Evolutionary conservation across 78 protist species (phyloP).

Genomic region (Tieghemostelium lacteum): DNA sequence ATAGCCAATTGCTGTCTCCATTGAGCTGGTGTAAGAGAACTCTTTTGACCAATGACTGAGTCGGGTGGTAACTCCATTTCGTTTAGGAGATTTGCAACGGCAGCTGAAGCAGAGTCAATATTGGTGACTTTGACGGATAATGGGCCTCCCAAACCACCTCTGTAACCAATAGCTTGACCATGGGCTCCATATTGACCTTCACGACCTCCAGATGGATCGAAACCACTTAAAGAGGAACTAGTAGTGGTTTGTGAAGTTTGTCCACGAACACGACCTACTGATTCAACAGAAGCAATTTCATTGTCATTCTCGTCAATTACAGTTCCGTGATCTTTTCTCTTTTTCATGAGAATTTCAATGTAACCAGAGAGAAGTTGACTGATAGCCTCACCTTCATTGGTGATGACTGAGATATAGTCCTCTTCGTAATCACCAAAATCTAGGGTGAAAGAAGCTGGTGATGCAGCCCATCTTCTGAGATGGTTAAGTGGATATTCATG

Average conservation of each 20-base stretch:
- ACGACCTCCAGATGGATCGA: constrained; percentile 69
- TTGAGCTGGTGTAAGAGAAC: constrained; percentile 68
- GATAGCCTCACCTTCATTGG: constrained; percentile 90
- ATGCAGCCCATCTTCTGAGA: constrained; percentile 93
- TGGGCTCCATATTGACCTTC: constrained; percentile 64
- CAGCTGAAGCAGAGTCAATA: constrained; percentile 55
- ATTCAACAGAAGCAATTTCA: constrained; percentile 76
- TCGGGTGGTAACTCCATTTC: constrained; percentile 76
- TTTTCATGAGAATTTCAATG: constrained; percentile 91
- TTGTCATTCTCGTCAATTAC: constrained; percentile 76
- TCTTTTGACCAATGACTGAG: constrained; percentile 70
- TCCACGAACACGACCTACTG: constrained; percentile 74
- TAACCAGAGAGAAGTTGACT: constrained; percentile 87
- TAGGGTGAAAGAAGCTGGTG: constrained; percentile 86
- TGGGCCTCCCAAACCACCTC: constrained; percentile 80
- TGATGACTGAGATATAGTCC: constrained; percentile 80
- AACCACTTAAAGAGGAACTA: constrained; percentile 48
- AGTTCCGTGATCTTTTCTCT: constrained; percentile 71
- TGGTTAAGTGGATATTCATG: constrained; percentile 79
- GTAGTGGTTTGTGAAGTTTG: constrained; percentile 70
- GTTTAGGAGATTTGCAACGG: constrained; percentile 66
- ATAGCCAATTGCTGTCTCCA: constrained; percentile 84
- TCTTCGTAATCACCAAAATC: constrained; percentile 92
- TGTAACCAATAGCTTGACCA: constrained; percentile 69
- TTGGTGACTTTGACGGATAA: constrained; percentile 74